These are phyloP conservation scores for Aspergillus spinulosporus DNA, from an alignment of 2,329 filamentous ascomycete genomes.

Conservation along the genomic window DNA sequence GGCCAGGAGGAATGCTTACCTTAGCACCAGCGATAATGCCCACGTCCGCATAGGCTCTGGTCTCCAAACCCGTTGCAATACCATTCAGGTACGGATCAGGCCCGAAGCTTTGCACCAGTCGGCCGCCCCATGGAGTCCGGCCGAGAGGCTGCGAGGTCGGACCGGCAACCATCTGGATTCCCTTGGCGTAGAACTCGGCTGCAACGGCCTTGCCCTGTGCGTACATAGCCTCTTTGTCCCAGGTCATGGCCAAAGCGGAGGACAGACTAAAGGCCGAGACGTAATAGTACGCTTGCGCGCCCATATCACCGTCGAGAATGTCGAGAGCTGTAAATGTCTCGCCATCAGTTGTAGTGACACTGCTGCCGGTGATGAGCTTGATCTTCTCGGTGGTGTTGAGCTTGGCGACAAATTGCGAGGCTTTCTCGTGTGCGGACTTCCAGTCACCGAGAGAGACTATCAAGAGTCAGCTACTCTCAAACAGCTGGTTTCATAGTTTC, in stretches of 20 bases:
- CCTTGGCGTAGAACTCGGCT: conserved; percentile 23
- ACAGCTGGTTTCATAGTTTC: not conserved
- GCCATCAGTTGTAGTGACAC: conserved; percentile 18
- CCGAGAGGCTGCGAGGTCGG: conserved; percentile 24
- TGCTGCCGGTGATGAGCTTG: conserved; percentile 29
- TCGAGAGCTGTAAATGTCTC: conserved; percentile 26
- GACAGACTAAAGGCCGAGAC: conserved; percentile 24
- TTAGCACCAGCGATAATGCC: conserved; percentile 29
- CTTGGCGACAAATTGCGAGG: conserved; percentile 19
- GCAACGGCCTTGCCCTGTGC: conserved; percentile 21
- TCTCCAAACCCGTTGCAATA: conserved; percentile 43
- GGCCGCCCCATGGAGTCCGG: conserved; percentile 23
- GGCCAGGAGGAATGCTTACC: conserved; percentile 1
- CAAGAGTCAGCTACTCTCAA: not conserved
- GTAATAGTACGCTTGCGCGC: conserved; percentile 24
- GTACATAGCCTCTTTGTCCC: conserved; percentile 24
- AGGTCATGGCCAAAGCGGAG: conserved; percentile 24
- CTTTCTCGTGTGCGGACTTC: conserved; percentile 22
- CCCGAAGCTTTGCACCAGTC: conserved; percentile 42
- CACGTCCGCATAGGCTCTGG: conserved; percentile 59
- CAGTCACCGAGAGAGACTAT: conserved; percentile 15
- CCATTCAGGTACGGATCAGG: conserved; percentile 49
- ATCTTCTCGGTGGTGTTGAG: conserved; percentile 28
- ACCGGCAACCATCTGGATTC: conserved; percentile 22
- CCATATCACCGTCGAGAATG: conserved; percentile 24